Evolutionary conservation across 352 stramenopile genomes (phyloP), one percentile per base, ranked within the genome.

Genomic region (Pythium brassicae): DNA sequence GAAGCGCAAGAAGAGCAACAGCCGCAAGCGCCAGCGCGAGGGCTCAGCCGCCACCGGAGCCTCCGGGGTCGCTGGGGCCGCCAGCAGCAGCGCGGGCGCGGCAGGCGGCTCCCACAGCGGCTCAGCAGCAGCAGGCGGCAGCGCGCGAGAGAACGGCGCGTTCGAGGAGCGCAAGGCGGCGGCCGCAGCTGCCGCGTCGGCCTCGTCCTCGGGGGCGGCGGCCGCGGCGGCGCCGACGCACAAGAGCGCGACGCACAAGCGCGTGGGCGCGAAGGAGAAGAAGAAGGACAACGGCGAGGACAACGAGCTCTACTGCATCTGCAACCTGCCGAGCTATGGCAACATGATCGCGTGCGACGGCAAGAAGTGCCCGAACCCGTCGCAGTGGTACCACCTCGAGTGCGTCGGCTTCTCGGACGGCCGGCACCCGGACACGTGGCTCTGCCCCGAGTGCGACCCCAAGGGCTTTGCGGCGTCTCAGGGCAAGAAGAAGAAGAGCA

Each of bases 311-410:
- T 94, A 94, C 63, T 94, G 85, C 60, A 85, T 94, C 59, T 94
- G 85, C 65, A 89, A 92, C 65, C 64, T 87, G 35, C 83, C 81
- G 12, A 92, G 83, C 66, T 94, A 92, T 66, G 85, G 85, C 59
- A 90, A 91, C 63, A 94, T 94, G 85, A 94, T 94, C 55, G 85
- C 85, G 22, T 94, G 85, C 60, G 85, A 94, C 63, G 81, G 81
- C 66, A 91, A 94, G 55, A 89, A 90, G 55, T 94, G 85, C 46
- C 83, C 79, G 17, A 93, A 92, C 63, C 83, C 83, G 64, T 89
- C 79, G 61, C 80, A 94, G 64, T 94, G 85, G 85, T 94, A 94
- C 68, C 85, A 94, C 59, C 65, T 92, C 49, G 81, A 92, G 68
- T 94, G 85, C 60, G 83, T 94, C 15, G 85, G 83, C 20, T 79